Evolutionary conservation across 441 rosid genomes (phyloP).

Genomic region (Corymbia citriodora): DNA sequence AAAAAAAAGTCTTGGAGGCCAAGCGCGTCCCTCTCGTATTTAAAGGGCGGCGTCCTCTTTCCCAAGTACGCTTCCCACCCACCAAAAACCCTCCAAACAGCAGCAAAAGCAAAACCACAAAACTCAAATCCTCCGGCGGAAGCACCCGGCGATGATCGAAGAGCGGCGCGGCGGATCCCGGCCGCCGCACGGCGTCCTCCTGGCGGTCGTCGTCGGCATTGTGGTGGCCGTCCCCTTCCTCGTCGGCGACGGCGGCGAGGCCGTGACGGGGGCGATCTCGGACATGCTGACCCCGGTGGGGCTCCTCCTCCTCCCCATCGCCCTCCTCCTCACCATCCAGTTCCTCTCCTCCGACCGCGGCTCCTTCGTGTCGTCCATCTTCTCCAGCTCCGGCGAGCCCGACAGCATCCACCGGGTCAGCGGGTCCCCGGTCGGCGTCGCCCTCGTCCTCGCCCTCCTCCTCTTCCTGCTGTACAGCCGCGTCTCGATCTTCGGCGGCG

Average conservation of each 20-base stretch:
- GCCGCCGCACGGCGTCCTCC: slow-evolving; percentile 71
- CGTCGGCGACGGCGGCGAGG: slow-evolving; percentile 81
- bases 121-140: too few species aligned
- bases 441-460: slow-evolving; percentile 52
- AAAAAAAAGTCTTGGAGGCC: background rate
- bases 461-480: slow-evolving; percentile 70
- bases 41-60: background rate
- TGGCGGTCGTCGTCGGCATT: slow-evolving; percentile 58
- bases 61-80: background rate
- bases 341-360: slow-evolving; percentile 88
- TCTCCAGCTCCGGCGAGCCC: slow-evolving; percentile 64
- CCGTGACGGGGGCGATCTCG: slow-evolving; percentile 66
- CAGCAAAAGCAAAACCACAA: background rate
- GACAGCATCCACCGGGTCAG: slow-evolving; percentile 76
- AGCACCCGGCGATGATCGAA: slow-evolving; percentile 14
- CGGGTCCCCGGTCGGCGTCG: slow-evolving; percentile 87
- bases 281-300: slow-evolving; percentile 85
- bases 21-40: background rate
- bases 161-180: slow-evolving; percentile 34
- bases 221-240: slow-evolving; percentile 70
- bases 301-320: slow-evolving; percentile 69
- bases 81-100: background rate
- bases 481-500: slow-evolving; percentile 77
- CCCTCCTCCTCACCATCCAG: slow-evolving; percentile 75
- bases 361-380: slow-evolving; percentile 48